phyloP scores from a whole-genome alignment of 805 yeast species.

The Candida argentea region DNA sequence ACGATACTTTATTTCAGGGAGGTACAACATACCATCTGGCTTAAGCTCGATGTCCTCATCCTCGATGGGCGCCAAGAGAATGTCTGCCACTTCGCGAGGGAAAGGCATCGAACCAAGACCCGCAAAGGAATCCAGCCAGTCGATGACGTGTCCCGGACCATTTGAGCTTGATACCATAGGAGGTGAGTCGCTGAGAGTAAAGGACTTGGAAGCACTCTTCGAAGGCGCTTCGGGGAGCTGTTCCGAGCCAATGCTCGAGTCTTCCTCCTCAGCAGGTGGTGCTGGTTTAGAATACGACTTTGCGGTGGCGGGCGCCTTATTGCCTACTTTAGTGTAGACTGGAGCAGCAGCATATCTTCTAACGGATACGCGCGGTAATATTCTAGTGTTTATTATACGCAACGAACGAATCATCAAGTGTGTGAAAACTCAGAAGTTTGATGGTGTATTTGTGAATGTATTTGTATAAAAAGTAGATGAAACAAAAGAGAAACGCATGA shows the following conservation, averaged over 20 bases:
- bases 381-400: no score
- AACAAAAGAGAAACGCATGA: no score
- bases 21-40: slow-evolving; percentile 85
- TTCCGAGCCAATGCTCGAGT: neutral
- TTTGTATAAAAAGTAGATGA: no score
- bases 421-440: no score
- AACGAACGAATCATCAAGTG: no score
- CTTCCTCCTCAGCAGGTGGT: neutral
- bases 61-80: slow-evolving; percentile 53
- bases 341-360: slow-evolving; percentile 5
- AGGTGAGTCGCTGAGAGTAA: slow-evolving; percentile 16
- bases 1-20: slow-evolving; percentile 94
- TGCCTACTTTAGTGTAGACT: slow-evolving; percentile 4
- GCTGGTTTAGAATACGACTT: neutral
- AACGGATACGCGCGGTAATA: no score
- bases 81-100: slow-evolving; percentile 44
- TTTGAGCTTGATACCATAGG: slow-evolving; percentile 3
- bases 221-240: no score
- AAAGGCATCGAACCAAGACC: slow-evolving; percentile 83
- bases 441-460: no score
- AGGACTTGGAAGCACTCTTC: no score
- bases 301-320: no score
- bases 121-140: slow-evolving; percentile 83
- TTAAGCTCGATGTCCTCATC: slow-evolving; percentile 81
- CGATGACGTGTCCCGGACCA: slow-evolving; percentile 19